A percentile compares a stretch with the other conserved stretches of the same genome.
Conservation (phyloP, 148 eudicot genomes). For the Rhododendron griersonianum region DNA sequence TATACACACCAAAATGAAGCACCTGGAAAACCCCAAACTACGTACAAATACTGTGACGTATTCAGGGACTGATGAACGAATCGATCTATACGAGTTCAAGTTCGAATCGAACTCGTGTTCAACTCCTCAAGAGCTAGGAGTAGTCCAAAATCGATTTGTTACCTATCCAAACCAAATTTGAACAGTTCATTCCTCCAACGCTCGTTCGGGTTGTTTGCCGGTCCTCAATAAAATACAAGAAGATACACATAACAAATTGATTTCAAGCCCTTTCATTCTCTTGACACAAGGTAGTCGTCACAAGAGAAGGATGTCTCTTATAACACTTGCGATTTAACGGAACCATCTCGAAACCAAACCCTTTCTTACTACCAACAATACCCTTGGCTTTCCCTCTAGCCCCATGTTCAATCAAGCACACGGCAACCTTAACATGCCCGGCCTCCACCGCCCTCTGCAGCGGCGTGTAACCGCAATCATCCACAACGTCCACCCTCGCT, state of each 20-base stretch:
- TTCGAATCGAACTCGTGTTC: background rate
- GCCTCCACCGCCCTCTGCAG: constrained; percentile 35
- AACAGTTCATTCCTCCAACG: background rate
- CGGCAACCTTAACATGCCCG: constrained; percentile 32
- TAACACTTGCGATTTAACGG: constrained; percentile 19
- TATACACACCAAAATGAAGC: background rate
- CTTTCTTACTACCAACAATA: constrained; percentile 8
- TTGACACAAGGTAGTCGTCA: background rate
- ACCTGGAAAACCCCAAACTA: background rate
- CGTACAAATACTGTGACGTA: background rate
- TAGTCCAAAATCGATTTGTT: background rate
- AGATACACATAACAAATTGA: background rate
- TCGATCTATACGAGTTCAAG: background rate
- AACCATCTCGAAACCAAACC: background rate
- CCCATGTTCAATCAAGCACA: constrained; percentile 26
- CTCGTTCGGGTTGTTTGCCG: background rate
- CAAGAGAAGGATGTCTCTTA: constrained; percentile 18
- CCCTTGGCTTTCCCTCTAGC: constrained; percentile 23
- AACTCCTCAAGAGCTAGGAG: background rate
- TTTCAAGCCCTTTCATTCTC: background rate
- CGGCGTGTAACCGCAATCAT: constrained; percentile 31
- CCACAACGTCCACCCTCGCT: constrained; percentile 28
- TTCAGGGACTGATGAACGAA: background rate
- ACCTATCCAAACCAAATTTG: too few relatives aligned
- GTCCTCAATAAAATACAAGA: background rate